phyloP scores from a whole-genome alignment of 2,329 filamentous ascomycete genomes.

The Fusarium redolens region DNA sequence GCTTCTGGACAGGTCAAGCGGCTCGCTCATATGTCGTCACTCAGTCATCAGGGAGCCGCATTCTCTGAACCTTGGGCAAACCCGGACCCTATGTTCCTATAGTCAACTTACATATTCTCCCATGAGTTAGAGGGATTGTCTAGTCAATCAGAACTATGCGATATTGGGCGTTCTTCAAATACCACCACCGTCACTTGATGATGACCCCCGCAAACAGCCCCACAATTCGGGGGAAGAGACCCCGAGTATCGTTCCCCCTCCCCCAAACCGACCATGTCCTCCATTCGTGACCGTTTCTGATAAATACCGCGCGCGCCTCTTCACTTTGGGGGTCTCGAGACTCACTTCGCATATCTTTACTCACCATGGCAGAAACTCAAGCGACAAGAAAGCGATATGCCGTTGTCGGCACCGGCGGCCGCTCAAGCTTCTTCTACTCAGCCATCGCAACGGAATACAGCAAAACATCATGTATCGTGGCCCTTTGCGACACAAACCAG shows the following conservation, averaged over 20 bases:
- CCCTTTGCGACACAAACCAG: conserved; percentile 69
- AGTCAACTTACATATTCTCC: fast-evolving
- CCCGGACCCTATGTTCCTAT: background rate
- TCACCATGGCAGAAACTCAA: background rate
- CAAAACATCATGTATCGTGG: conserved; percentile 63
- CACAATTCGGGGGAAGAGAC: conserved; percentile 30
- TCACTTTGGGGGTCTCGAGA: background rate
- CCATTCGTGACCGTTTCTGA: background rate
- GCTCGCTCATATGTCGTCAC: background rate
- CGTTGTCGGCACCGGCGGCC: conserved; percentile 68
- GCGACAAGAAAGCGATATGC: conserved; percentile 59
- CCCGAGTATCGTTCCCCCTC: conserved; percentile 17
- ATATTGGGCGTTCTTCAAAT: background rate
- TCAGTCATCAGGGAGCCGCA: background rate
- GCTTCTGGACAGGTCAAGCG: background rate
- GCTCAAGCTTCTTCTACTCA: conserved; percentile 70
- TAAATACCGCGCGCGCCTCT: conserved; percentile 11
- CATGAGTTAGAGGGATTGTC: background rate
- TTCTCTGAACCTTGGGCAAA: background rate
- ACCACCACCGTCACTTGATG: background rate
- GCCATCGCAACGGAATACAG: conserved; percentile 66
- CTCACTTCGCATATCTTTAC: no score
- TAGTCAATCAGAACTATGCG: background rate
- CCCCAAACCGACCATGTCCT: background rate
- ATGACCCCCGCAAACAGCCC: conserved; percentile 13